Base-by-base conservation (phyloP, 345 rosid genomes). In the Melaleuca quinquenervia region DNA sequence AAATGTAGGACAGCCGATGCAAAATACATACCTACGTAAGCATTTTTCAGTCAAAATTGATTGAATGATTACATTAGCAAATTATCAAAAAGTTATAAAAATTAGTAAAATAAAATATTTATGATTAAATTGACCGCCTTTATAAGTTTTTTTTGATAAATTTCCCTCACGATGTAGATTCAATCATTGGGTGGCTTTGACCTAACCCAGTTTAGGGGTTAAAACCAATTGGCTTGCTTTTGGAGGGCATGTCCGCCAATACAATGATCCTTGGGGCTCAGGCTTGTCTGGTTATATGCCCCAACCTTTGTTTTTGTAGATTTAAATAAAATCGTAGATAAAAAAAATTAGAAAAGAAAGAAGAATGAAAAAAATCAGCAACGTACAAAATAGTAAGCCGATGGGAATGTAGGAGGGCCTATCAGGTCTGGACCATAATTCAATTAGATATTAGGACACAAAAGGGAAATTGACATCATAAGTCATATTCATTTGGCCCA, bases 1-100 rank as follows among this genome's bases (percentile, higher is more conserved):
- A n/a, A n/a, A n/a, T n/a, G n/a, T n/a, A n/a, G n/a, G 11, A 64
- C 2, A 1, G 5, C 11, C 6, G 0, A 5, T 2, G 44, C 2
- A n/a, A n/a, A n/a, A n/a, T n/a, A n/a, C n/a, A n/a, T 0, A 1
- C 15, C 5, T 15, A 8, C 5, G 20, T 29, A 8, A n/a, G n/a
- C n/a, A n/a, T n/a, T n/a, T n/a, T n/a, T n/a, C n/a, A n/a, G n/a
- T n/a, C n/a, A n/a, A 29, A 32, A 64, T 64, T 29, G 15, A 3
- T 1, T 0, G 1, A 8, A 62, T 1, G 41, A 62, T 29, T 14
- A 27, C 3, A 27, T 29, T 7, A 10, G 10, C 16, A 62, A 62
- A 62, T 62, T 7, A 9, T 62, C 3, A 7, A 62, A 62, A 27
- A 1, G n/a, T n/a, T n/a, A n/a, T n/a, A n/a, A n/a, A n/a, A n/a